phyloP scores from a whole-genome alignment of 78 protist species.

The Pigoraptor vietnamica region DNA sequence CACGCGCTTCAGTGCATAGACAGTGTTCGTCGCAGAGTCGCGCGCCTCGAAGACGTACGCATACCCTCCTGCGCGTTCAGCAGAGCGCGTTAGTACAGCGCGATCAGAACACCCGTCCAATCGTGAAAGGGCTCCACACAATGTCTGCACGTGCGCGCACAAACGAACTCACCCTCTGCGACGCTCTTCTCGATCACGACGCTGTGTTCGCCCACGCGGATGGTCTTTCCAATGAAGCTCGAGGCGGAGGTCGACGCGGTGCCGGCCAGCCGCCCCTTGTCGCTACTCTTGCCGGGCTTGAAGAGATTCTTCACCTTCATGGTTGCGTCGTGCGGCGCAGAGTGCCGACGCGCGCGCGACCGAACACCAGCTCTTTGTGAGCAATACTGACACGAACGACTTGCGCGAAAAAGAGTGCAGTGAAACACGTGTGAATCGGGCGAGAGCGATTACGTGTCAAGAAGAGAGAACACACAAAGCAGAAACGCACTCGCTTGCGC shows the following conservation, averaged over 20 bases:
- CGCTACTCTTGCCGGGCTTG: neutral
- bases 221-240: neutral
- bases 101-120: neutral
- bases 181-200: neutral
- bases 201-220: neutral
- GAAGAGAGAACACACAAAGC: too few relatives aligned
- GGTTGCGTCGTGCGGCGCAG: neutral
- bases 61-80: neutral
- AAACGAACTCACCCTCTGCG: neutral
- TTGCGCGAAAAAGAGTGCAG: too few relatives aligned
- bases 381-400: too few relatives aligned
- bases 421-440: too few relatives aligned
- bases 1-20: neutral
- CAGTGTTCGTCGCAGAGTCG: neutral
- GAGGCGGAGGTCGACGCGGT: neutral
- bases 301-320: neutral
- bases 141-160: too few relatives aligned
- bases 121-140: neutral
- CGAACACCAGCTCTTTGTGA: too few relatives aligned
- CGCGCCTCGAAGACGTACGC: neutral
- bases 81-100: neutral
- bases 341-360: too few relatives aligned
- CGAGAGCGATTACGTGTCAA: too few relatives aligned
- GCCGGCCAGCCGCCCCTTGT: neutral
- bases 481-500: too few relatives aligned